Base-by-base conservation (phyloP, 148 eudicot genomes). In the Polygonum maritimum region DNA sequence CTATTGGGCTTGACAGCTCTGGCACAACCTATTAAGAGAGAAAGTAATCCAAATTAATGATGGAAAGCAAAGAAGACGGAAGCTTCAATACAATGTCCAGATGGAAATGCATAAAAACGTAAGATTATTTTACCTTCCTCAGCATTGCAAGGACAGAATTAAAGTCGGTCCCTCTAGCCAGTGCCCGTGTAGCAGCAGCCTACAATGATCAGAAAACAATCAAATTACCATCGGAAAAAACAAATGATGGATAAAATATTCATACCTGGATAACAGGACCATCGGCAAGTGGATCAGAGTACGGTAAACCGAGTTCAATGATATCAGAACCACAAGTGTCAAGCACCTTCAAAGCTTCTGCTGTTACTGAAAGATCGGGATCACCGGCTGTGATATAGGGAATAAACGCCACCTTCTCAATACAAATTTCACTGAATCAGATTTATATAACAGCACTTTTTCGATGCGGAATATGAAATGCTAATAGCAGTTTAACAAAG, bases 251-350 rank as follows among this genome's bases (percentile, higher is more conserved):
- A 0, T 15, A 13, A 5, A 31, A 7, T 67, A 1, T 67, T 67
- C 21, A 15, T 74, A 94, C 98, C 96, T 94, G 98, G 70, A 94
- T 94, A 74, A 94, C 97, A 49, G 98, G 98, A 54, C 98, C 98
- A 82, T 94, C 98, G 45, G 97, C 98, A 74, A 94, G 80, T 38
- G 97, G 98, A 67, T 94, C 98, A 41, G 98, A 94, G 77, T 94
- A 94, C 31, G 71, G 97, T 36, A 94, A 87, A 57, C 98, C 98
- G 12, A 94, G 75, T 82, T 94, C 98, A 55, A 94, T 94, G 40
- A 94, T 94, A 81, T 94, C 96, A 52, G 91, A 89, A 73, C 98
- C 98, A 79, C 97, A 94, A 10, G 88, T 52, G 70, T 94, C 97
- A 47, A 94, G 88, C 71, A 94, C 79, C 84, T 92, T 94, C 81